Base-by-base conservation (phyloP, 1,139 yeast species). In the Geotrichum phurueaensis region DNA sequence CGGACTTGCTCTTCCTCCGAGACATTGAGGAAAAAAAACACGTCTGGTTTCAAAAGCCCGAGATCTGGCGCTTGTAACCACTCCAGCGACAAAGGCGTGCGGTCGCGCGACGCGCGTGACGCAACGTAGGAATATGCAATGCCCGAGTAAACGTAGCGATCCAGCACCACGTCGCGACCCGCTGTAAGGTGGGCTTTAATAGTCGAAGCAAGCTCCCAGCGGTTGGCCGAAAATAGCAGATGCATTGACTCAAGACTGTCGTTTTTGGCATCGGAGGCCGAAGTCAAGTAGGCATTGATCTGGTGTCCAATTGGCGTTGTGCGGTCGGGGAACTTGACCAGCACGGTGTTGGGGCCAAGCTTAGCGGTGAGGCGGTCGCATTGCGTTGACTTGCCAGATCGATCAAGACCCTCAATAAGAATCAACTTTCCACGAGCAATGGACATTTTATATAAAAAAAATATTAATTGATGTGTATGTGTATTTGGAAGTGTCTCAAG, bases 311-410 rank as follows among this genome's bases (percentile, higher is more conserved):
- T 86, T 5, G 81, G 79, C 0, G 99, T 95, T 1, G 87, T 78
- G 62, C 99, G 79, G 61, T 91, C 95, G 18, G 98, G 99, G 66
- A 92, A 94, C 71, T 89, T 90, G 64, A 88, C 67, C 54, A 87
- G 74, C 60, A 76, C 76, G 2, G 81, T 82, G 18, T 75, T 62
- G 2, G 66, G 64, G 2, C 73, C 45, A 10, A 89, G 74, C 2
- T 57, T 31, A 2, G 75, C 70, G 1, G 76, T 69, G 3, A 89
- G 75, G 4, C 75, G 67, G 2, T 75, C 76, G 2, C 94, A 86
- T 72, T 95, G 99, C 0, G 98, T 91, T 0, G 97, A 84, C 71
- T 95, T 95, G 0, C 99, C 99, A 0, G 98, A 87, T 58, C 99
- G 77, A 71, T 95, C 99, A 1, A 94, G 81, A 0, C 99, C 99